These are phyloP conservation scores for Epichloe scottii DNA, from an alignment of 2,329 filamentous ascomycete species.

Conservation along the genomic window DNA sequence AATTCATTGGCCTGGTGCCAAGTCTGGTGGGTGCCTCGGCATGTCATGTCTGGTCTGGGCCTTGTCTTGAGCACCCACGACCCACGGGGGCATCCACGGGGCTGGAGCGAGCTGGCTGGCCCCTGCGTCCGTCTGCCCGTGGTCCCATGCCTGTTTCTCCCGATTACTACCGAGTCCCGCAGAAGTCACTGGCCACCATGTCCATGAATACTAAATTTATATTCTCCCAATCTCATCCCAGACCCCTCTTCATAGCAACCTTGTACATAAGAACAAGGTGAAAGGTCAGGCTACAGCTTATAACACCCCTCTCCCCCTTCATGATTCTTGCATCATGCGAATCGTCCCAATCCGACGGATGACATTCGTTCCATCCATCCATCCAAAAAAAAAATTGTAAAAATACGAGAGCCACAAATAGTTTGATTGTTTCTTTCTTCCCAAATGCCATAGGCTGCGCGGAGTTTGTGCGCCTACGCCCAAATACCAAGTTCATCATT, in stretches of 20 bases:
- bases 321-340: not conserved
- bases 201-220: not conserved
- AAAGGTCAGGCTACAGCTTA: not conserved
- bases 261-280: not conserved
- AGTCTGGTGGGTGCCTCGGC: not conserved
- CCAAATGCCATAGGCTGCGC: slow-evolving; percentile 1
- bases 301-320: not conserved
- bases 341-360: not conserved
- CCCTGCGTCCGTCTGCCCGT: too few species aligned
- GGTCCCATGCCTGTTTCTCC: too few species aligned
- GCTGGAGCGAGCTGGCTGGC: too few species aligned
- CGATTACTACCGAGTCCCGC: too few species aligned
- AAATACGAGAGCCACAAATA: not conserved
- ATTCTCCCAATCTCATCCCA: not conserved
- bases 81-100: too few species aligned
- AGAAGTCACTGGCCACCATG: not conserved
- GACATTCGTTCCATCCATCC: not conserved
- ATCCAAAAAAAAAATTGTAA: not conserved
- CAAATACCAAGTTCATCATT: not conserved
- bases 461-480: slow-evolving; percentile 3
- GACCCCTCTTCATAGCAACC: not conserved
- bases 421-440: not conserved
- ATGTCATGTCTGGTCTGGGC: not conserved
- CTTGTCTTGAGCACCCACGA: too few species aligned
- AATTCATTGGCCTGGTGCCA: too few species aligned